Evolutionary conservation across 805 yeast genomes (phyloP).

Genomic region (Cyberlindnera saturnus): DNA sequence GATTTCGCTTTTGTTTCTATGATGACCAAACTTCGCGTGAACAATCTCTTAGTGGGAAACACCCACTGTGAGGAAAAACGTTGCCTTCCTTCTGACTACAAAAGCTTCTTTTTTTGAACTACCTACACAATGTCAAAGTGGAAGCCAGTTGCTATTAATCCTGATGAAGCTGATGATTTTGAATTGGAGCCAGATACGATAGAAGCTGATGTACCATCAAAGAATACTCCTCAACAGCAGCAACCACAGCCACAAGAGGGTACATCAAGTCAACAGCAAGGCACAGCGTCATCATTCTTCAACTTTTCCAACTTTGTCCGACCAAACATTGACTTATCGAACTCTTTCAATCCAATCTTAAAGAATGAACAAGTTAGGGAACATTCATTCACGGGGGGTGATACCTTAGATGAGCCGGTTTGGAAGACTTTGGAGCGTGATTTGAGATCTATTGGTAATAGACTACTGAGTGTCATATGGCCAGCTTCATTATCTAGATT

Average conservation of each 20-base stretch:
- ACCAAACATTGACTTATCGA: slow-evolving; percentile 28
- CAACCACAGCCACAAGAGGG: slow-evolving; percentile 1
- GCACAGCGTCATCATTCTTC: slow-evolving; percentile 16
- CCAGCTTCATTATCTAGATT: slow-evolving; percentile 27
- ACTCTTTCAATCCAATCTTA: slow-evolving; percentile 26
- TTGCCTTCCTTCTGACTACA: slow-evolving; percentile 25
- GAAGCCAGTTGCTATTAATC: slow-evolving; percentile 24
- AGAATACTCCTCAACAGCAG: slow-evolving; percentile 1
- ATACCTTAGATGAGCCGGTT: slow-evolving; percentile 69
- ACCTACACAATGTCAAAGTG: slow-evolving; percentile 17
- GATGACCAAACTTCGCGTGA: slow-evolving; percentile 26
- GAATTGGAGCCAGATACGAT: slow-evolving; percentile 24
- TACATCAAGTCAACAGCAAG: background rate
- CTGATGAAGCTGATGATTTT: slow-evolving; percentile 23
- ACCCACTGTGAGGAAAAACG: slow-evolving; percentile 24
- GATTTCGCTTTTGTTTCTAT: slow-evolving; percentile 4
- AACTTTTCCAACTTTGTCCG: slow-evolving; percentile 22
- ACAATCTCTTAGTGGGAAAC: slow-evolving; percentile 26
- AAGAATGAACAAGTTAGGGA: slow-evolving; percentile 24
- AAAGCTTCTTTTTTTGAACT: slow-evolving; percentile 5
- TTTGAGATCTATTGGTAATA: slow-evolving; percentile 35
- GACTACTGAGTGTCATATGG: slow-evolving; percentile 39
- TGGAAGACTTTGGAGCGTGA: slow-evolving; percentile 46
- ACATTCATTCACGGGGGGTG: slow-evolving; percentile 48
- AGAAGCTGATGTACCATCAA: slow-evolving; percentile 19